These are phyloP conservation scores for Incumbomyces lentus DNA, from an alignment of 2,329 filamentous ascomycete genomes.

Conservation along the genomic window DNA sequence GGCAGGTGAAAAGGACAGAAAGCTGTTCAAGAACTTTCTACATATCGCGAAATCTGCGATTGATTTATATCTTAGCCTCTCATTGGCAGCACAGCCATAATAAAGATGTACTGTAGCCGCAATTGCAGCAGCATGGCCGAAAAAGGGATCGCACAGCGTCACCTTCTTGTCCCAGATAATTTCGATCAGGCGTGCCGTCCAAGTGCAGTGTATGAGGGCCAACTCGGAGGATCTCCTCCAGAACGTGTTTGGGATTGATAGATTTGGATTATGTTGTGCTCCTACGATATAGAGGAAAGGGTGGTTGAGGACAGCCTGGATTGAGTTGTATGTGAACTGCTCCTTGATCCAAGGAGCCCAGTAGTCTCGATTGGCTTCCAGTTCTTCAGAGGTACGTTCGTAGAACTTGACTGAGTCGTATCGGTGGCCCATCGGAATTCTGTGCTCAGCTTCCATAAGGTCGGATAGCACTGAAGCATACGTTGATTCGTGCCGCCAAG, in stretches of 20 bases:
- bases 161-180: constrained; percentile 45
- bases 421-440: constrained; percentile 35
- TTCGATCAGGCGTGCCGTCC: constrained; percentile 45
- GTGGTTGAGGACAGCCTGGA: constrained; percentile 43
- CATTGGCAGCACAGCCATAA: constrained; percentile 42
- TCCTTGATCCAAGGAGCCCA: constrained; percentile 46
- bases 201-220: constrained; percentile 43
- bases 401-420: constrained; percentile 46
- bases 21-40: too few species aligned
- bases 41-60: too few species aligned
- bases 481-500: constrained; percentile 43
- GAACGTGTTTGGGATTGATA: constrained; percentile 45
- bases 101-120: constrained; percentile 46
- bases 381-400: constrained; percentile 38
- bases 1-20: too few species aligned
- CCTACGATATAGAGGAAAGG: constrained; percentile 45
- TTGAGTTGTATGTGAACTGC: constrained; percentile 45
- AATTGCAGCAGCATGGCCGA: constrained; percentile 42
- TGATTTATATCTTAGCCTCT: too few species aligned
- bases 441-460: constrained; percentile 42
- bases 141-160: constrained; percentile 42
- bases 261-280: constrained; percentile 42
- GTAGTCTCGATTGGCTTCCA: constrained; percentile 37
- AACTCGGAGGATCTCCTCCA: constrained; percentile 44
- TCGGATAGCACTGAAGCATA: constrained; percentile 43